phyloP scores from a whole-genome alignment of 2,329 filamentous ascomycete genomes.

The Xylariales sp. region DNA sequence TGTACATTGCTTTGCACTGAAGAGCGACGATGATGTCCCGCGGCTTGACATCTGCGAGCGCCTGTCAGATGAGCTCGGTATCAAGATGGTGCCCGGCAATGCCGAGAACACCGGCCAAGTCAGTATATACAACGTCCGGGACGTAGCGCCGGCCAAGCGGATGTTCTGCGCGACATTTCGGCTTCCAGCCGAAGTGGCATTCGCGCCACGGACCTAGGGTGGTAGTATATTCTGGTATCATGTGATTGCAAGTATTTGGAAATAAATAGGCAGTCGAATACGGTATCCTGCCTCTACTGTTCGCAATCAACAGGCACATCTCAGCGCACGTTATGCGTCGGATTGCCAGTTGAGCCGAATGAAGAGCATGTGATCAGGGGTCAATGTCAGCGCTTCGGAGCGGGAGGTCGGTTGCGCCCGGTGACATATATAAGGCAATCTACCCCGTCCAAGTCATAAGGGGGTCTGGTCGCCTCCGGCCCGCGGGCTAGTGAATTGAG shows the following conservation, averaged over 20 bases:
- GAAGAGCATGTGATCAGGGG: no score
- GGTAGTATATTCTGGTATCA: not conserved
- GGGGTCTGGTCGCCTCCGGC: no score
- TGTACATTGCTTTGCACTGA: conserved; percentile 89
- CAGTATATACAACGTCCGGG: conserved; percentile 66
- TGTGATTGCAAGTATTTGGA: not conserved
- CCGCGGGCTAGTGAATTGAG: no score
- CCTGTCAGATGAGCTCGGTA: conserved; percentile 57
- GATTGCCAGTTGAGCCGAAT: no score
- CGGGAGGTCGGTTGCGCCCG: no score
- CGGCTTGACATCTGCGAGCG: conserved; percentile 61
- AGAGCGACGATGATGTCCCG: conserved; percentile 68
- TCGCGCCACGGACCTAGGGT: conserved; percentile 38
- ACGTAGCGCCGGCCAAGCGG: conserved; percentile 88
- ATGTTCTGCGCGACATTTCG: conserved; percentile 97
- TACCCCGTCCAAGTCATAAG: no score
- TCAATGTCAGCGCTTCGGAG: no score
- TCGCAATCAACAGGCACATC: no score
- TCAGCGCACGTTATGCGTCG: no score
- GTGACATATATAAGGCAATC: no score
- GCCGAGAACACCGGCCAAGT: conserved; percentile 43
- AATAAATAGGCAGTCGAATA: no score
- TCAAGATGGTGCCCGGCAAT: conserved; percentile 51
- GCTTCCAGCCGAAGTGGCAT: conserved; percentile 77
- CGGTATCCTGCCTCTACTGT: no score